Evolutionary conservation across 352 stramenopile species (phyloP), one percentile per base, ranked within the genome.

Genomic region (Pilasporangium apinafurcum): DNA sequence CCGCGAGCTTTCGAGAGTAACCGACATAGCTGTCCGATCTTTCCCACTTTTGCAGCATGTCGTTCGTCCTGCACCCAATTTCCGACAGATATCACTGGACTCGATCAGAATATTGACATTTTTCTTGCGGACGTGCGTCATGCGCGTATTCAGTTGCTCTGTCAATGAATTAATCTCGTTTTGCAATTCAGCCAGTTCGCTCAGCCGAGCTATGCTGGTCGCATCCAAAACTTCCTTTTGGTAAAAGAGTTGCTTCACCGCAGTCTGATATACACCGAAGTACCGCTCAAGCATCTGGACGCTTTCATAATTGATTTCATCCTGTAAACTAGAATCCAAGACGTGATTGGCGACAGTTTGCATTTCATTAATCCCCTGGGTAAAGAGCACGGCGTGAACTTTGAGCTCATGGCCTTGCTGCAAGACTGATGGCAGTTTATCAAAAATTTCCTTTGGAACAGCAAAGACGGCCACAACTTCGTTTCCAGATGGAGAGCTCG

Each of bases 31-130:
- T 25, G 96, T 99, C 44, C 96, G 87, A 62, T 99, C 95, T 56
- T 99, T 99, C 2, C 96, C 95, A 51, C 79, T 96, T 64, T 99
- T 99, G 70, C 96, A 99, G 70, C 96, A 99, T 2, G 96, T 96
- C 22, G 91, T 86, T 17, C 88, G 83, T 0, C 85, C 92, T 9
- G 92, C 94, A 14, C 91, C 89, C 8, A 99, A 57, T 28, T 77
- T 82, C 24, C 95, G 86, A 30, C 86, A 95, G 30, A 96, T 73
- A 48, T 92, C 78, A 43, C 79, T 92, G 24, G 86, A 92, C 39
- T 86, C 66, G 36, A 92, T 75, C 14, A 96, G 45, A 20, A 96
- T 86, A 38, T 93, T 91, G 12, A 94, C 76, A 50, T 84, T 80
- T 59, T 96, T 96, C 49, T 83, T 79, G 42, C 86, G 77, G 24